Conservation (phyloP, 2,329 filamentous ascomycete species). For the Exophiala bonariae region DNA sequence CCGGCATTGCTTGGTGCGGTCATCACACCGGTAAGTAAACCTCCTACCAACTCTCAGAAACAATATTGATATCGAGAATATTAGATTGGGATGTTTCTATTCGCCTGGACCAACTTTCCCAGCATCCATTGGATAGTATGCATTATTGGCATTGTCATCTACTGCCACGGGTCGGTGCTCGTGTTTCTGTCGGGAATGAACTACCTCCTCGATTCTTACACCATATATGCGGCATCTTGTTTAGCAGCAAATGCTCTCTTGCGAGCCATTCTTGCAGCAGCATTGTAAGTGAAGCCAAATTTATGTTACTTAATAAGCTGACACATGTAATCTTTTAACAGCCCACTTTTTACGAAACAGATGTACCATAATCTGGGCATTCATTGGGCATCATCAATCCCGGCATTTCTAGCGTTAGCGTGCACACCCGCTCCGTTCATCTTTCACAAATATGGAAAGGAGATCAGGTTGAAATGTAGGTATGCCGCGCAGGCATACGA, state of each 20-base stretch:
- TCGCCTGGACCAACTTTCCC: conserved; percentile 64
- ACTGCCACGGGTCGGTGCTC: conserved; percentile 42
- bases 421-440: conserved; percentile 74
- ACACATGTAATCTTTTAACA: not conserved
- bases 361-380: conserved; percentile 59
- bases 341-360: conserved; percentile 67
- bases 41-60: too few species aligned
- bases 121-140: conserved; percentile 55
- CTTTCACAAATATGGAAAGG: conserved; percentile 69
- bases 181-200: conserved; percentile 41
- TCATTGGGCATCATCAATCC: conserved; percentile 73
- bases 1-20: conserved; percentile 57
- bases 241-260: conserved; percentile 78
- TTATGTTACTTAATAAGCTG: not conserved
- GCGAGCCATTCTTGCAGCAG: conserved; percentile 73
- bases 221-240: conserved; percentile 74
- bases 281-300: conserved; percentile 48
- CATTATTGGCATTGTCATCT: conserved; percentile 41
- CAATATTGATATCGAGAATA: too few species aligned
- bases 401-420: conserved; percentile 69
- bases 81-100: conserved; percentile 61
- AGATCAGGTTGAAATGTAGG: conserved; percentile 63
- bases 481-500: conserved; percentile 1
- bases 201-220: conserved; percentile 65
- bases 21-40: conserved; percentile 54